A percentile compares a stretch with the other conserved stretches of the same genome.
phyloP scores from a whole-genome alignment of 2,329 filamentous ascomycete genomes.

The Penicillium frequentans region DNA sequence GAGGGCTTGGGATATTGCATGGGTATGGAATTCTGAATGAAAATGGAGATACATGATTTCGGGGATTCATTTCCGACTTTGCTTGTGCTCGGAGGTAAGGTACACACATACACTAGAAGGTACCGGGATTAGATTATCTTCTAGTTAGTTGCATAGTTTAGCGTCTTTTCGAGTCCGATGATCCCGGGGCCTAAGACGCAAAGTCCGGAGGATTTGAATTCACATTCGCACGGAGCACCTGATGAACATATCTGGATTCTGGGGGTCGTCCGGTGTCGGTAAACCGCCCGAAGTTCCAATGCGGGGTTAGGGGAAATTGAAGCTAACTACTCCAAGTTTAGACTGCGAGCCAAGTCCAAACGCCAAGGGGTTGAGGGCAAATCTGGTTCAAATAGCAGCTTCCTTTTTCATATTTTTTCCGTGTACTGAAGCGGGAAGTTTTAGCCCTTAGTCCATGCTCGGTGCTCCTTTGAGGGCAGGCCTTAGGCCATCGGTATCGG shows the following conservation, averaged over 20 bases:
- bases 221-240: background rate
- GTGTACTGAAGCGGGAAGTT: background rate
- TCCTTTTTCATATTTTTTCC: background rate
- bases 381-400: background rate
- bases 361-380: background rate
- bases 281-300: constrained; percentile 10
- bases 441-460: background rate
- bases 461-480: background rate
- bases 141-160: background rate
- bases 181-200: background rate
- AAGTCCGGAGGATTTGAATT: background rate
- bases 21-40: background rate
- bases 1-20: background rate
- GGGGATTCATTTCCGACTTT: no score
- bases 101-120: background rate
- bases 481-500: background rate
- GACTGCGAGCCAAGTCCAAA: background rate
- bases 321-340: background rate
- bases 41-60: no score
- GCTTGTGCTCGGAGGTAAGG: no score
- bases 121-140: background rate
- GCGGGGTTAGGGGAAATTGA: constrained; percentile 6
- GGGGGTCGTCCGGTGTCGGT: constrained; percentile 7
- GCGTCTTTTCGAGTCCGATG: background rate
- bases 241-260: background rate